phyloP scores from a whole-genome alignment of 257 asterid species.

The Solanum bulbocastanum region DNA sequence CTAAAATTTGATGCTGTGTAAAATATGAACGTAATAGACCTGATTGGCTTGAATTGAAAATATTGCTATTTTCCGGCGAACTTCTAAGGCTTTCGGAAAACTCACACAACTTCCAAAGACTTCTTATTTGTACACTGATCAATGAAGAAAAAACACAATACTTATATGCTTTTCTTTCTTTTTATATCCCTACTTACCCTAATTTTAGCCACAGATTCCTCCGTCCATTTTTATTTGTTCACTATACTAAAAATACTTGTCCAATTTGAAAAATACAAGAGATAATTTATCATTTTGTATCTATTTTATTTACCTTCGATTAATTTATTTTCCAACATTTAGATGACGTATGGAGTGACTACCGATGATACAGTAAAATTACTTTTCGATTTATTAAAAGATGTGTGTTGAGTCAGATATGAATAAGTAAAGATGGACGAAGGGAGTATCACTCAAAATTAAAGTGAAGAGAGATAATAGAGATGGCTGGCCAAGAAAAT shows the following conservation, averaged over 20 bases:
- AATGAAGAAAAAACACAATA: neutral
- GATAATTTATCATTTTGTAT: too few relatives aligned
- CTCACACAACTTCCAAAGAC: slow-evolving; percentile 44
- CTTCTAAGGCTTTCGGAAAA: slow-evolving; percentile 19
- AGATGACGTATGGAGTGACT: too few relatives aligned
- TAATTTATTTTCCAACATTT: too few relatives aligned
- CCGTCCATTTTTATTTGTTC: neutral
- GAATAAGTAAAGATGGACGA: neutral
- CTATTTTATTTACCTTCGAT: too few relatives aligned
- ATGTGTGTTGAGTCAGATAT: neutral
- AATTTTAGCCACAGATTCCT: neutral
- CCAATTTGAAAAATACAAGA: neutral
- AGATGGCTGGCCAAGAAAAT: slow-evolving; percentile 34
- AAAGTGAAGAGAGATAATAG: slow-evolving; percentile 11
- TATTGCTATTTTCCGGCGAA: slow-evolving; percentile 68
- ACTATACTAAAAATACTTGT: too few relatives aligned
- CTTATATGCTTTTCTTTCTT: slow-evolving; percentile 17
- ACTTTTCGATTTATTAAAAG: neutral
- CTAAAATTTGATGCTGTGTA: neutral
- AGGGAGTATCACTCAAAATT: neutral
- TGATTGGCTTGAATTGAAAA: slow-evolving; percentile 32
- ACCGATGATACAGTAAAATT: neutral
- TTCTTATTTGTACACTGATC: neutral
- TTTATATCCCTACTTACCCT: slow-evolving; percentile 16
- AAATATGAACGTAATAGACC: slow-evolving; percentile 21